These are phyloP conservation scores for Salvia sclarea DNA, from an alignment of 305 asterid genomes.

Conservation along the genomic window DNA sequence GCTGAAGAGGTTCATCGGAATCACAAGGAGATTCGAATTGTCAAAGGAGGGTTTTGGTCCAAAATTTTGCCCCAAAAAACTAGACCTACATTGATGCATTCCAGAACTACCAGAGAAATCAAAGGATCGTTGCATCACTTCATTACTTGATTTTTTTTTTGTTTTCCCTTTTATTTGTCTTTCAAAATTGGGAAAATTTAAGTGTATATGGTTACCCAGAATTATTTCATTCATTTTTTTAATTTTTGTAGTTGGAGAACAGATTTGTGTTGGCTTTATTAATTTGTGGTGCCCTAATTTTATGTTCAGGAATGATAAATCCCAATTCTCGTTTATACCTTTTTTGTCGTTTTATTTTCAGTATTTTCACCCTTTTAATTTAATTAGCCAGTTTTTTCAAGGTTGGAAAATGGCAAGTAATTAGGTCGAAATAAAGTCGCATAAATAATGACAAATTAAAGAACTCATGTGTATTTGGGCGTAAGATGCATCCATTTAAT, in stretches of 20 bases:
- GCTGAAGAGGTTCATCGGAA: not conserved
- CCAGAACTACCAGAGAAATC: conserved; percentile 49
- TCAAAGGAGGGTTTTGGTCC: conserved; percentile 56
- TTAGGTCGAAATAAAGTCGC: conserved; percentile 18
- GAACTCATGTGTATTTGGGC: no score
- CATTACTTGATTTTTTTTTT: conserved; percentile 13
- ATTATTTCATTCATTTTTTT: conserved; percentile 28
- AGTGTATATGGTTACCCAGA: not conserved
- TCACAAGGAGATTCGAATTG: conserved; percentile 19
- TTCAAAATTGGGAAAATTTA: not conserved
- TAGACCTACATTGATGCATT: conserved; percentile 38
- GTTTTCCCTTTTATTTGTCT: not conserved
- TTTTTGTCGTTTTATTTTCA: not conserved
- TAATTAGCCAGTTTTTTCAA: not conserved
- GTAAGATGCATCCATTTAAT: no score
- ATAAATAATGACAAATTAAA: no score
- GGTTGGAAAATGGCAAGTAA: conserved; percentile 17
- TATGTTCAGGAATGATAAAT: not conserved
- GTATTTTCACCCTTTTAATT: not conserved
- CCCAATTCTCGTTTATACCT: not conserved
- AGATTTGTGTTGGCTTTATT: not conserved
- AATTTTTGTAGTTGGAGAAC: not conserved
- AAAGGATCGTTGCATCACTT: conserved; percentile 30
- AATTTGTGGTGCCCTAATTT: conserved; percentile 10
- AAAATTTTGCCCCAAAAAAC: conserved; percentile 43